Base-by-base conservation (phyloP, 1,139 yeast species). In the Yamadazyma diospyri region DNA sequence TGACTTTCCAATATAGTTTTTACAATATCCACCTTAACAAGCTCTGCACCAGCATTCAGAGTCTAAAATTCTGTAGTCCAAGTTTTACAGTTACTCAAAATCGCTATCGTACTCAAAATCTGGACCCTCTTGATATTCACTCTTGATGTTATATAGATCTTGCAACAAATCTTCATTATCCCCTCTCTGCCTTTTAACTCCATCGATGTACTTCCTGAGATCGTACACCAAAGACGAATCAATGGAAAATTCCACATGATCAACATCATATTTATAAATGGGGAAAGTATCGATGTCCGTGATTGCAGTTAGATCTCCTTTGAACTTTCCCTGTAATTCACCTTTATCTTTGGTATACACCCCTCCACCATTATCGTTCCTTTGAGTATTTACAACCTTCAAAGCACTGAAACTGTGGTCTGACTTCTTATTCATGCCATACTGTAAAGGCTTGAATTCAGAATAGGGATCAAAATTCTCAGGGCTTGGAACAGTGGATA, bases 81-180 rank as follows among this genome's bases (percentile, higher is more conserved):
- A 11, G 7, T n/a, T n/a, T n/a, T n/a, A n/a, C n/a, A n/a, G n/a
- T 17, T 46, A 46, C 25, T 46, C 41, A 5, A 14, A 16, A 28
- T 51, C 57, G 30, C 45, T 45, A 33, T 52, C 57, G 31, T 48
- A 52, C 14, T 44, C 48, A 26, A 37, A 45, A 18, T 44, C 48
- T 5, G 48, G 49, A 2, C 29, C 16, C 23, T 34, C 31, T 13
- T 38, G 32, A 24, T 44, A 45, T 5, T 15, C 8, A 8, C 21
- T 24, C 20, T 35, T 41, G 10, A 45, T 18, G 16, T 44, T 31
- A 27, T 44, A 72, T 12, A 83, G 51, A 23, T 70, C 71, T 35
- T 85, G 83, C 16, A 78, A 59, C 37, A 82, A 47, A 23, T 74
- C 80, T 38, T 83, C 69, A 31, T 81, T 89, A 34, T 80, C 89